Conservation (phyloP, 2,329 filamentous ascomycete genomes). For the Shiraia bambusicola region DNA sequence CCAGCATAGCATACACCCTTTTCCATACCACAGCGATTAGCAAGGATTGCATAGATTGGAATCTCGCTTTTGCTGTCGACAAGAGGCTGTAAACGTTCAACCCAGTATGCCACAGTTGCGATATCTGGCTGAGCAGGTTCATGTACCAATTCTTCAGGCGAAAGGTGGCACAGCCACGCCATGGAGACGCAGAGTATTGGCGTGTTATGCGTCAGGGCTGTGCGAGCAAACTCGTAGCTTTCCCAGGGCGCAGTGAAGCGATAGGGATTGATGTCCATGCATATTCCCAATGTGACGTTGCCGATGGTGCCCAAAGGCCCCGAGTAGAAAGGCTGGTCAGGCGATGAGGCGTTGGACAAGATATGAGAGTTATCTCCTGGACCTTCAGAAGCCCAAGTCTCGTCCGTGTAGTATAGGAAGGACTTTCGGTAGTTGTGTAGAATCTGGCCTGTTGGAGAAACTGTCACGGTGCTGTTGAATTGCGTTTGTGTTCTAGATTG, state of each 20-base stretch:
- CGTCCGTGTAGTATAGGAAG: slow-evolving; percentile 68
- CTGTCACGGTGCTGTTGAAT: slow-evolving; percentile 63
- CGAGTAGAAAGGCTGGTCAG: slow-evolving; percentile 40
- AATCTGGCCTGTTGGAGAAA: slow-evolving; percentile 56
- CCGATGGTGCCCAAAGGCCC: slow-evolving; percentile 39
- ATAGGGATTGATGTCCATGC: slow-evolving; percentile 65
- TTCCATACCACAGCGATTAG: slow-evolving; percentile 70
- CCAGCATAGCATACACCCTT: slow-evolving; percentile 69
- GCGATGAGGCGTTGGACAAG: slow-evolving; percentile 18
- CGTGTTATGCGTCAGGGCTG: slow-evolving; percentile 58
- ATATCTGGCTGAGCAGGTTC: slow-evolving; percentile 62
- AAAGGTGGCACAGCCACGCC: slow-evolving; percentile 70
- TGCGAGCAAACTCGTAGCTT: slow-evolving; percentile 59
- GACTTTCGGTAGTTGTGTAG: slow-evolving; percentile 63
- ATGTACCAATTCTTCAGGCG: slow-evolving; percentile 52
- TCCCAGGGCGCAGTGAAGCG: slow-evolving; percentile 60
- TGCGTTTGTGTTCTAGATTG: slow-evolving; percentile 32
- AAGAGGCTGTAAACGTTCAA: slow-evolving; percentile 66
- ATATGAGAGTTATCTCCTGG: slow-evolving; percentile 23
- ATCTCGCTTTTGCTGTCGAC: slow-evolving; percentile 35
- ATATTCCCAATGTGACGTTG: slow-evolving; percentile 49
- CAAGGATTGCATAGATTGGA: slow-evolving; percentile 69
- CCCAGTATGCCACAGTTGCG: slow-evolving; percentile 75
- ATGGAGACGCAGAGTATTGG: slow-evolving; percentile 71
- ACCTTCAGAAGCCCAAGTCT: slow-evolving; percentile 63